These are phyloP conservation scores for Phaeosphaeriaceae sp. DNA, from an alignment of 2,329 filamentous ascomycete genomes.

Conservation along the genomic window DNA sequence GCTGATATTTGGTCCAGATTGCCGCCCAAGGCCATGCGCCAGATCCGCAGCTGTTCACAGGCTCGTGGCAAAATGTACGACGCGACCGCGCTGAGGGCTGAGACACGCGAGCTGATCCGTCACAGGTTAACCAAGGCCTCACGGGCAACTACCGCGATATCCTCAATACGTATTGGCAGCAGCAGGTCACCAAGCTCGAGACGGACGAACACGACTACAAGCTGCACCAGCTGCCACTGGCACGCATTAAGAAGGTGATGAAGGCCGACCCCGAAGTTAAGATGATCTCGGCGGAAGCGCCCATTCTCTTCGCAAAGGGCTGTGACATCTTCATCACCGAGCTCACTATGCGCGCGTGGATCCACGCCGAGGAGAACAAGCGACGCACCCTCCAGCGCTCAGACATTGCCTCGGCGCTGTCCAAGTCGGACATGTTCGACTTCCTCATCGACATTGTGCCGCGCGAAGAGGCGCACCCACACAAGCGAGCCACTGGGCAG, in stretches of 20 bases:
- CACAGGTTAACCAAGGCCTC: slow-evolving; percentile 90
- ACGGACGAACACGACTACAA: slow-evolving; percentile 98
- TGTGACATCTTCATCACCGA: slow-evolving; percentile 99
- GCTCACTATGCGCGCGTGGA: slow-evolving; percentile 99
- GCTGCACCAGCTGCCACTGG: slow-evolving; percentile 91
- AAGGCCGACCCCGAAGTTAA: slow-evolving; percentile 99
- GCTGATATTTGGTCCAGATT: slow-evolving; percentile 65
- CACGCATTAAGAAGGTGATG: slow-evolving; percentile 99
- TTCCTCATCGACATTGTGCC: slow-evolving; percentile 99
- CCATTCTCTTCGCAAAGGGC: slow-evolving; percentile 96
- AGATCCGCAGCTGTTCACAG: slow-evolving; percentile 88
- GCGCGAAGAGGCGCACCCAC: slow-evolving; percentile 86
- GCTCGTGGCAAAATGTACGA: slow-evolving; percentile 89
- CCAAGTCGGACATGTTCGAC: slow-evolving; percentile 99
- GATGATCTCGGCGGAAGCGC: slow-evolving; percentile 99
- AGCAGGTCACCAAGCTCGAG: slow-evolving; percentile 95
- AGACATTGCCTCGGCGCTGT: slow-evolving; percentile 93
- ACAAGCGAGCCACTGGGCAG: slow-evolving; percentile 67
- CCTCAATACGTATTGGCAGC: slow-evolving; percentile 98
- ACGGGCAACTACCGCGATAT: slow-evolving; percentile 95
- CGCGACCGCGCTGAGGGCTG: not conserved
- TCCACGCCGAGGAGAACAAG: slow-evolving; percentile 99
- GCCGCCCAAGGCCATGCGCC: slow-evolving; percentile 87
- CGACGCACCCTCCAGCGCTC: slow-evolving; percentile 91
- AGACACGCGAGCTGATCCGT: slow-evolving; percentile 28